These are phyloP conservation scores for Pterocarpus santalinus DNA, from an alignment of 306 rosid species.

Conservation along the genomic window DNA sequence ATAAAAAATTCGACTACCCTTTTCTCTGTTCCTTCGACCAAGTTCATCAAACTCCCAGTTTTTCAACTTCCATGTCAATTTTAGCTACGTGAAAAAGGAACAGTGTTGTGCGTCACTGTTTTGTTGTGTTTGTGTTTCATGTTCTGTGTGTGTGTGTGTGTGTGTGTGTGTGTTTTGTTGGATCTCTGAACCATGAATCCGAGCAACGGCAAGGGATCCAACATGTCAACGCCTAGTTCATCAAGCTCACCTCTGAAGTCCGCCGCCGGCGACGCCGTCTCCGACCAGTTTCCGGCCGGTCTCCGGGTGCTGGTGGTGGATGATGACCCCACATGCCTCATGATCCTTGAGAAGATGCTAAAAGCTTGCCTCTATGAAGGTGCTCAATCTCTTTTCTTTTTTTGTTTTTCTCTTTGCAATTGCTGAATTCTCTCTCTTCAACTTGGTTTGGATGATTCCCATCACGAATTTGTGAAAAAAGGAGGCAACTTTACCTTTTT, in stretches of 20 bases:
- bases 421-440: background rate
- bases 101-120: background rate
- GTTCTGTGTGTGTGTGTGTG: constrained; percentile 14
- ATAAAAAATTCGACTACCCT: constrained; percentile 16
- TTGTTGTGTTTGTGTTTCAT: constrained; percentile 16
- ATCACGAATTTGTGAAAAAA: constrained; percentile 6
- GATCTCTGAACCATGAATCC: constrained; percentile 66
- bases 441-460: constrained; percentile 7
- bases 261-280: constrained; percentile 49
- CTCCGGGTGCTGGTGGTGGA: constrained; percentile 92
- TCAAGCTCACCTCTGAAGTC: constrained; percentile 62
- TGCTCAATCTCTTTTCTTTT: constrained; percentile 32
- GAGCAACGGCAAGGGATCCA: constrained; percentile 61
- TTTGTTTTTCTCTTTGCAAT: background rate
- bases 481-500: constrained; percentile 25
- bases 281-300: constrained; percentile 94
- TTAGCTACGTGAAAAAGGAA: constrained; percentile 39
- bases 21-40: constrained; percentile 36
- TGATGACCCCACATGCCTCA: constrained; percentile 95
- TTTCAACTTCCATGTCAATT: constrained; percentile 32
- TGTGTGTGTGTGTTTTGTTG: constrained; percentile 34
- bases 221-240: constrained; percentile 74
- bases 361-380: constrained; percentile 85
- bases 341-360: constrained; percentile 97
- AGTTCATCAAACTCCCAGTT: constrained; percentile 35